These are phyloP conservation scores for Kernera saxatilis DNA, from an alignment of 345 rosid species.

Conservation along the genomic window DNA sequence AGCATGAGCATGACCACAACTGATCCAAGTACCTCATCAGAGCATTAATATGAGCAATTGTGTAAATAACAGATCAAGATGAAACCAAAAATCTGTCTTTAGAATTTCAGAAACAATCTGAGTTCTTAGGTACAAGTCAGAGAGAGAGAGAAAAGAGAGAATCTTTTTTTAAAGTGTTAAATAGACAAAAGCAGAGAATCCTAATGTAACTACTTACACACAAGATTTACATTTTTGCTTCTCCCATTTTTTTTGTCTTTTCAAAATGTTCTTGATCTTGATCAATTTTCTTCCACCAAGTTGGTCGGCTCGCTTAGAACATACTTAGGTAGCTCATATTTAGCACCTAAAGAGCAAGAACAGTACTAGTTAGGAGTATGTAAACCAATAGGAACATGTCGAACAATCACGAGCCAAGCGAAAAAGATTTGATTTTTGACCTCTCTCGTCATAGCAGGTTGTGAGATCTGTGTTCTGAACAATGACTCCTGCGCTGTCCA, in stretches of 20 bases:
- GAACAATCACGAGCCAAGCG: not conserved
- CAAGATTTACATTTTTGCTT: slow-evolving; percentile 23
- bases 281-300: slow-evolving; percentile 53
- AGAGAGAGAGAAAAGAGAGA: not conserved
- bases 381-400: not conserved
- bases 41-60: not conserved
- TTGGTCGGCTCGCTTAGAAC: slow-evolving; percentile 90
- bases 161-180: not conserved
- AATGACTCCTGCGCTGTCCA: slow-evolving; percentile 85
- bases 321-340: slow-evolving; percentile 89
- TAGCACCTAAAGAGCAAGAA: slow-evolving; percentile 60
- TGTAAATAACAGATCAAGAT: not conserved
- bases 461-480: slow-evolving; percentile 79
- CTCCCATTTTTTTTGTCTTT: not conserved
- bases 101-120: slow-evolving; percentile 7
- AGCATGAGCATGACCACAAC: not conserved
- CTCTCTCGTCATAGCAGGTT: slow-evolving; percentile 84
- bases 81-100: not conserved
- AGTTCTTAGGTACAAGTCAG: slow-evolving; percentile 17
- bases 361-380: not conserved
- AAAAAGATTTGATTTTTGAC: slow-evolving; percentile 23
- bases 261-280: slow-evolving; percentile 13
- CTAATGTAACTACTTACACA: slow-evolving; percentile 36
- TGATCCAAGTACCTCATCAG: slow-evolving; percentile 3
- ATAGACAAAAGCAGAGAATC: slow-evolving; percentile 28